Base-by-base conservation (phyloP, 2,329 filamentous ascomycete species). In the Hymenoscyphus repandus region DNA sequence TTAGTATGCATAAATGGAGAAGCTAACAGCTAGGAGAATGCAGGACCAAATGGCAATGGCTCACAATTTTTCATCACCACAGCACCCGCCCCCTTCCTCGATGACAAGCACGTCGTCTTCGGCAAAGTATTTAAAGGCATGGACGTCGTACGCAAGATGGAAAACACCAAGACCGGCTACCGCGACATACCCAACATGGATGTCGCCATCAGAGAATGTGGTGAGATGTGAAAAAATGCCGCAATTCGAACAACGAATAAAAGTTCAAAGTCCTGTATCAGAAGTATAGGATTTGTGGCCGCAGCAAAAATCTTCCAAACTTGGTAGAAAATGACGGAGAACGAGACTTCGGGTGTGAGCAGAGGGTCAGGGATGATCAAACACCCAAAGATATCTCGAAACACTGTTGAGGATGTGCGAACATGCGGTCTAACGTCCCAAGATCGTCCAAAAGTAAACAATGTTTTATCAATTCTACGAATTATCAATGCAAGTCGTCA, bases 1-100 rank as follows among this genome's bases (percentile, higher is more conserved):
- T 44, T 33, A 33, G 46, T 22, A 15, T 5, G 17, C 33, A 15
- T 10, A 15, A 10, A 39, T 12, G 9, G 53, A 34, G 42, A 22
- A 32, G 11, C 53, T 39, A 30, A 18, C 40, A 22, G 34, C 10
- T 13, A 39, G 31, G 55, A 93, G 86, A 96, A 96, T 68, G 87
- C 88, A 27, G 92, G 92, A 1, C 87, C 88, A 48, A 87, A 96
- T 70, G 92, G 88, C 58, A 97, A 97, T 69, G 93, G 93, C 34
- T 90, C 83, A 53, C 93, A 97, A 66, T 99, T 99, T 76, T 99
- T 99, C 77, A 92, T 97, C 73, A 96, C 91, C 2, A 93, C 88
- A 0, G 86, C 86, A 1, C 77, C 87, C 5, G 93, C 92, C 0
- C 89, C 90, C 1, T 95, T 95, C 66, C 74, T 99, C 22, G 87